Evolutionary conservation across 306 rosid genomes (phyloP).

Genomic region (Begonia fuchsioides): DNA sequence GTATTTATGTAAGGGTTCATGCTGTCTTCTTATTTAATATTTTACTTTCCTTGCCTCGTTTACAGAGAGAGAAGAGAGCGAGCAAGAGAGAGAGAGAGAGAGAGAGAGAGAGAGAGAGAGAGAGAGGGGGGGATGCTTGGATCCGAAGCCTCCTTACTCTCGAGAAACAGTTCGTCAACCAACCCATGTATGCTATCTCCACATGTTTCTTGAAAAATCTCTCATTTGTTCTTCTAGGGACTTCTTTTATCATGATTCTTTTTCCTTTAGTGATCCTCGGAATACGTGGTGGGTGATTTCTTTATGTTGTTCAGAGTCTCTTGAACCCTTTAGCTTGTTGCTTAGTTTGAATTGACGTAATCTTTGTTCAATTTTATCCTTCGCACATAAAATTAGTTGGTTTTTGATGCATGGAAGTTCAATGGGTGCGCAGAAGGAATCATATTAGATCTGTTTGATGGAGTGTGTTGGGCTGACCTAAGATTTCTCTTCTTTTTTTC

Average conservation of each 20-base stretch:
- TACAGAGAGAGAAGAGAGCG: conserved; percentile 10
- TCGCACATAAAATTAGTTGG: too few species aligned
- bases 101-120: conserved; percentile 12
- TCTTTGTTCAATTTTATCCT: too few species aligned
- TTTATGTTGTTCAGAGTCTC: background rate
- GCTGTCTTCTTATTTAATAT: background rate
- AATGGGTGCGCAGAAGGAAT: conserved; percentile 72
- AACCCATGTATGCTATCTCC: conserved; percentile 47
- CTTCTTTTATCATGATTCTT: conserved; percentile 13
- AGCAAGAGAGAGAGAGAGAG: conserved; percentile 14
- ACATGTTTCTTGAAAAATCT: background rate
- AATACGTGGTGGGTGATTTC: background rate
- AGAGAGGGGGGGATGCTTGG: conserved; percentile 34
- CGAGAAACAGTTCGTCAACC: conserved; percentile 22
- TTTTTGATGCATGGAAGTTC: conserved; percentile 23
- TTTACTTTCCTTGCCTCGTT: conserved; percentile 12
- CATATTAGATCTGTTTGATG: conserved; percentile 67
- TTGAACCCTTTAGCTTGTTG: background rate
- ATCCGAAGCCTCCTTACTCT: conserved; percentile 30
- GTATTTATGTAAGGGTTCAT: too few species aligned
- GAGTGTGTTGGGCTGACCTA: conserved; percentile 40
- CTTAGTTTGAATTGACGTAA: conserved; percentile 9
- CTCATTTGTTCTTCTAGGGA: background rate
- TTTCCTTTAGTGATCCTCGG: conserved; percentile 1
- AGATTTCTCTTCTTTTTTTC: conserved; percentile 30